A percentile compares a stretch with the other conserved stretches of the same genome.
Evolutionary conservation across 2,329 filamentous ascomycete species (phyloP).

Genomic region (Corinectria fuckeliana): DNA sequence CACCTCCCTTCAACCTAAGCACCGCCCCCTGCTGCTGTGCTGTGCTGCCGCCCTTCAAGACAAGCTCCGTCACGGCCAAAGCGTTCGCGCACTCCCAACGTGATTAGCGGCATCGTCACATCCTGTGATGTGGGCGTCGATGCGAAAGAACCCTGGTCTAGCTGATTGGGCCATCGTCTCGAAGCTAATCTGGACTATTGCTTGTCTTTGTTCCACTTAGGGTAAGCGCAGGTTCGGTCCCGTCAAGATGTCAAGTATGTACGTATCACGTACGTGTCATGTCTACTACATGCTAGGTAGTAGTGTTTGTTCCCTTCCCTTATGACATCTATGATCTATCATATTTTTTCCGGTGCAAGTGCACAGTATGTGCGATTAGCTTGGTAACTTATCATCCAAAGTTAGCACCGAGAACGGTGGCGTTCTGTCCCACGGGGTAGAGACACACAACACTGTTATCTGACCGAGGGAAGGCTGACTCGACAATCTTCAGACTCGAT

Average conservation of each 20-base stretch:
- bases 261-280: background rate
- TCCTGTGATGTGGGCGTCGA: slow-evolving; percentile 2
- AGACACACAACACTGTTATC: slow-evolving; percentile 16
- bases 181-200: background rate
- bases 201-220: background rate
- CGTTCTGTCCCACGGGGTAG: slow-evolving; percentile 1
- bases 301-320: no score
- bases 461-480: background rate
- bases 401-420: background rate
- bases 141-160: background rate
- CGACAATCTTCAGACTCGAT: background rate
- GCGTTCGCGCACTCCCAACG: slow-evolving; percentile 13
- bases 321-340: background rate
- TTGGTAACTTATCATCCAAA: background rate
- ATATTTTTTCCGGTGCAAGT: background rate
- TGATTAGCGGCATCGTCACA: slow-evolving; percentile 5
- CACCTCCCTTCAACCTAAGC: slow-evolving; percentile 7
- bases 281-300: no score
- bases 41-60: background rate
- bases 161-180: slow-evolving; percentile 2
- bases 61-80: background rate
- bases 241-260: slow-evolving; percentile 5
- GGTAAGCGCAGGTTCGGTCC: background rate
- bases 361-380: background rate
- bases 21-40: background rate